Evolutionary conservation across 345 rosid genomes (phyloP).

Genomic region (Clausena lansium): DNA sequence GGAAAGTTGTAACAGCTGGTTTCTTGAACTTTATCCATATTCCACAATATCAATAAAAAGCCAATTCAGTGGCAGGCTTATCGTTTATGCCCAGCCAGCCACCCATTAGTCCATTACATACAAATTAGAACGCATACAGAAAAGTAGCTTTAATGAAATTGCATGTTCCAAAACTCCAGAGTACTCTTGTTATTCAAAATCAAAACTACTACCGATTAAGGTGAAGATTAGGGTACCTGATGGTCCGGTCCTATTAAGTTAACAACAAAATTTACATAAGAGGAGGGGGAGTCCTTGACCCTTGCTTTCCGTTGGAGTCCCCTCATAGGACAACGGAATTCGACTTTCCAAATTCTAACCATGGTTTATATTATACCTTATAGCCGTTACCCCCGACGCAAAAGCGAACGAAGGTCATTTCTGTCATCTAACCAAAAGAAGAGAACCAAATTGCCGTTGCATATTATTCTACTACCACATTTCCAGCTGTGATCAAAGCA

Average conservation of each 20-base stretch:
- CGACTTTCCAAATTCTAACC: neutral
- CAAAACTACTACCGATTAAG: too few species aligned
- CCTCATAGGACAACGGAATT: neutral
- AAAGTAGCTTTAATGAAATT: too few species aligned
- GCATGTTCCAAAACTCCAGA: too few species aligned
- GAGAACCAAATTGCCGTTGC: neutral
- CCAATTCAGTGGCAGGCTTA: neutral
- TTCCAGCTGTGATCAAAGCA: conserved; percentile 49
- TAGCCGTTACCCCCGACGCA: conserved; percentile 1
- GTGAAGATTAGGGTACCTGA: too few species aligned
- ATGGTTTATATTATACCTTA: neutral
- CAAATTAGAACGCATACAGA: too few species aligned
- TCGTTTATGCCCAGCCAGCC: neutral
- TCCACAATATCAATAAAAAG: neutral
- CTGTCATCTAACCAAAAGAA: conserved; percentile 23
- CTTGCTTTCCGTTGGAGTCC: neutral
- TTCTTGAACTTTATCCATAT: neutral
- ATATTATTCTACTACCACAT: conserved; percentile 5
- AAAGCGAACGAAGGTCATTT: neutral
- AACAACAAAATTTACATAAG: too few species aligned
- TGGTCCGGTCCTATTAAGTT: too few species aligned
- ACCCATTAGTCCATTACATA: neutral
- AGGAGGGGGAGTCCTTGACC: too few species aligned
- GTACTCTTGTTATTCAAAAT: too few species aligned
- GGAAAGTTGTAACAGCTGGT: conserved; percentile 1